These are phyloP conservation scores for Leccinum boreale DNA, from an alignment of 768 basidiomycete genomes.

Conservation along the genomic window DNA sequence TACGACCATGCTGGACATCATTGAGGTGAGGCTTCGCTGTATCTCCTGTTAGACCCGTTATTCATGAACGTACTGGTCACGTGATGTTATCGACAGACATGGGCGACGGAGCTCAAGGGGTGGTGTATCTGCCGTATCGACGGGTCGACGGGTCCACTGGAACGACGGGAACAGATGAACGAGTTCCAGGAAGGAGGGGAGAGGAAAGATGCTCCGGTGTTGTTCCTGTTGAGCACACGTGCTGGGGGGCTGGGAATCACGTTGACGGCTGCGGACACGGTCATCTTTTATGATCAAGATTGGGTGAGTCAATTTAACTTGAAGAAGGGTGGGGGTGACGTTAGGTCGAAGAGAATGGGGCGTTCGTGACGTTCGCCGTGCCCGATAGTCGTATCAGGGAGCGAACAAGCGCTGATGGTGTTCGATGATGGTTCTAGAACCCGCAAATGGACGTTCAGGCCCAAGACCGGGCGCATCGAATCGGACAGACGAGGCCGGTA, in stretches of 20 bases:
- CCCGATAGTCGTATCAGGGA: neutral
- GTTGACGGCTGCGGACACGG: conserved; percentile 63
- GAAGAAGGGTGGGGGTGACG: neutral
- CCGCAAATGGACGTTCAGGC: conserved; percentile 98
- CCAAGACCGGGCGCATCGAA: conserved; percentile 92
- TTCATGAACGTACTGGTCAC: neutral
- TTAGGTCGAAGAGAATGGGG: neutral
- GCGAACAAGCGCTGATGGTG: neutral
- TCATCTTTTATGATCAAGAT: conserved; percentile 24
- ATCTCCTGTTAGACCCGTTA: neutral
- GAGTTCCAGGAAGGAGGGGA: conserved; percentile 75
- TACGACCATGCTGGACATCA: conserved; percentile 93
- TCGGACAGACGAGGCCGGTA: conserved; percentile 90
- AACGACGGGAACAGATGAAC: conserved; percentile 83
- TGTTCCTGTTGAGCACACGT: conserved; percentile 89
- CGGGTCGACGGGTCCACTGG: conserved; percentile 75
- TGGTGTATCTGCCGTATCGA: conserved; percentile 91
- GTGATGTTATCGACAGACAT: conserved; percentile 36
- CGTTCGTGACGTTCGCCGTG: neutral
- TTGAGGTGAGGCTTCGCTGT: conserved; percentile 58
- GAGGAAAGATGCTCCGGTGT: conserved; percentile 54
- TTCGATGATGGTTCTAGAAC: conserved; percentile 45
- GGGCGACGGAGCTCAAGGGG: conserved; percentile 81
- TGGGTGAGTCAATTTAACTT: conserved; percentile 15
- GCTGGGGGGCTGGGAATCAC: conserved; percentile 98